phyloP scores from a whole-genome alignment of 139 green algal genomes.

The Klebsormidium nitens region DNA sequence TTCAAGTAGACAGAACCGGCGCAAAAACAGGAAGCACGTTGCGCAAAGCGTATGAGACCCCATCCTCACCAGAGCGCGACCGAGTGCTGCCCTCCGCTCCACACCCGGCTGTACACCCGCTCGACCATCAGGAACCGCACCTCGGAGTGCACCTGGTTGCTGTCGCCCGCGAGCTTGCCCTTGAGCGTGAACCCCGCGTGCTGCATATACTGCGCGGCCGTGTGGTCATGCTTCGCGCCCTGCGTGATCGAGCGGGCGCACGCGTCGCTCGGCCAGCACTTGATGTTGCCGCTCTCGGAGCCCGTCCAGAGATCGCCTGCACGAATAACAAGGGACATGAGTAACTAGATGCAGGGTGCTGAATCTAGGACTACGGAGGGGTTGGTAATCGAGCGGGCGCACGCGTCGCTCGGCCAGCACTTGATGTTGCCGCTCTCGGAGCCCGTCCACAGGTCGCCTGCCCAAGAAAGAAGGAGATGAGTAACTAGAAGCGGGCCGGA shows the following conservation, averaged over 20 bases:
- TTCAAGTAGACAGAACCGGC: no score
- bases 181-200: not conserved
- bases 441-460: constrained; percentile 27
- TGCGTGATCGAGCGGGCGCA: not conserved
- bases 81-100: constrained; percentile 19
- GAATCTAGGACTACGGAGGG: no score
- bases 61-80: constrained; percentile 30
- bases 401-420: constrained; percentile 9
- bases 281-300: constrained; percentile 16
- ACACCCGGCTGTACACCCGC: constrained; percentile 15
- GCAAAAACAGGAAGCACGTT: no score
- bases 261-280: constrained; percentile 9
- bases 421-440: constrained; percentile 17
- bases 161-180: not conserved
- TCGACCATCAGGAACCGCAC: constrained; percentile 23
- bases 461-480: no score
- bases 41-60: no score
- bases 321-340: no score
- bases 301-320: constrained; percentile 28
- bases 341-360: no score
- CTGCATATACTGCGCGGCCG: not conserved
- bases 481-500: no score
- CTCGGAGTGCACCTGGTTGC: not conserved
- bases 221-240: not conserved
- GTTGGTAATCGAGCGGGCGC: not conserved